A percentile compares a stretch with the other conserved stretches of the same genome.
phyloP scores from a whole-genome alignment of 78 protist genomes.

The Paratrimastix pyriformis region DNA sequence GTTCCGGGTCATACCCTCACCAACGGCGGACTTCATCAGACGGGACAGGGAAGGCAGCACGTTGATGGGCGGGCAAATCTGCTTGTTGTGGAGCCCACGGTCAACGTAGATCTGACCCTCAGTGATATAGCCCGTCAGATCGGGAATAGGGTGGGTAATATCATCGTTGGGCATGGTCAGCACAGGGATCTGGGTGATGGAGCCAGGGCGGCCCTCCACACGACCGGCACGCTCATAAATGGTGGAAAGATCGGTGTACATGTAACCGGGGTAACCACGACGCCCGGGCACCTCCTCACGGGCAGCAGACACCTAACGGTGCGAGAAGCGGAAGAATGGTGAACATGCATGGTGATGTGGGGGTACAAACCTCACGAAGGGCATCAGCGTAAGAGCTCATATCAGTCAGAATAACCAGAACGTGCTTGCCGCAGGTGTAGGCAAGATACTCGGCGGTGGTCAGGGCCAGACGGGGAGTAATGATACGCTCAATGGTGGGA shows the following conservation, averaged over 20 bases:
- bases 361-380: conserved; percentile 80
- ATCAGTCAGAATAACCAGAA: conserved; percentile 96
- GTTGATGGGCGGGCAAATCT: conserved; percentile 96
- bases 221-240: conserved; percentile 99
- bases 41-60: conserved; percentile 99
- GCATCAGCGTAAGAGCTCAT: conserved; percentile 99
- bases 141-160: conserved; percentile 99
- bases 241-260: conserved; percentile 99
- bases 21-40: conserved; percentile 96
- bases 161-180: conserved; percentile 79
- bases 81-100: conserved; percentile 88
- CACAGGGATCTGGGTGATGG: conserved; percentile 99
- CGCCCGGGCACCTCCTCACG: conserved; percentile 91
- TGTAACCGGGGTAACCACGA: conserved; percentile 99
- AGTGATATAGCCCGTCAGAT: conserved; percentile 98
- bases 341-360: background rate
- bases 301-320: conserved; percentile 49
- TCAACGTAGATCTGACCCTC: conserved; percentile 99
- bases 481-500: conserved; percentile 99
- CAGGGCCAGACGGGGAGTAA: conserved; percentile 96
- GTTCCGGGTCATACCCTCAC: conserved; percentile 86
- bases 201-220: conserved; percentile 90
- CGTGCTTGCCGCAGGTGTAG: conserved; percentile 97
- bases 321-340: background rate
- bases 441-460: conserved; percentile 97